Conservation (phyloP, 371 early-diverging fungal species). For the Mycotypha africana region DNA sequence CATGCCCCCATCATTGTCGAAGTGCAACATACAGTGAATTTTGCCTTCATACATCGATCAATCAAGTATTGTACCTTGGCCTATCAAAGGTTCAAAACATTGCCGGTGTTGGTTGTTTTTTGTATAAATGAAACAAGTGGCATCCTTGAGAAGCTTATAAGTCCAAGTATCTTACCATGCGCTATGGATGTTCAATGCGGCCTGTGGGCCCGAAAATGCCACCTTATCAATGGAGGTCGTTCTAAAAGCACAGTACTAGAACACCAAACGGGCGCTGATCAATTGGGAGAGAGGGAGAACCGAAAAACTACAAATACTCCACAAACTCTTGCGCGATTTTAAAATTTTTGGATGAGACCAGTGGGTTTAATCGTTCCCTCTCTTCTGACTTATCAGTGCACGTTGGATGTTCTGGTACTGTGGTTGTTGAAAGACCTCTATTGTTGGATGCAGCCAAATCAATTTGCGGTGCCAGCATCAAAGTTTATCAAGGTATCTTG, state of each 20-base stretch:
- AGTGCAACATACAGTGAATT: constrained; percentile 11
- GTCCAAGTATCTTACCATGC: constrained; percentile 6
- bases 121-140: constrained; percentile 6
- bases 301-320: no score
- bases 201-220: constrained; percentile 9
- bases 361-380: no score
- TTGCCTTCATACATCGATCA: constrained; percentile 13
- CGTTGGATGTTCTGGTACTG: no score
- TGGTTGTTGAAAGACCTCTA: constrained; percentile 9
- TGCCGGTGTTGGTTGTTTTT: constrained; percentile 8
- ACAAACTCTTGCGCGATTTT: no score
- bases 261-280: no score
- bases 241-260: constrained; percentile 8
- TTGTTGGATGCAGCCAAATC: constrained; percentile 5
- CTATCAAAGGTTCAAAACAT: constrained; percentile 4
- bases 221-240: constrained; percentile 7
- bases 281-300: no score
- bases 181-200: constrained; percentile 7
- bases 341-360: no score
- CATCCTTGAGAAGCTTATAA: constrained; percentile 4
- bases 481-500: constrained; percentile 10
- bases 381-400: no score
- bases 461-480: constrained; percentile 11
- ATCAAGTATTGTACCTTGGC: constrained; percentile 12
- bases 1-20: constrained; percentile 10